phyloP scores from a whole-genome alignment of 371 early-diverging fungal genomes.

The Scutellospora calospora region DNA sequence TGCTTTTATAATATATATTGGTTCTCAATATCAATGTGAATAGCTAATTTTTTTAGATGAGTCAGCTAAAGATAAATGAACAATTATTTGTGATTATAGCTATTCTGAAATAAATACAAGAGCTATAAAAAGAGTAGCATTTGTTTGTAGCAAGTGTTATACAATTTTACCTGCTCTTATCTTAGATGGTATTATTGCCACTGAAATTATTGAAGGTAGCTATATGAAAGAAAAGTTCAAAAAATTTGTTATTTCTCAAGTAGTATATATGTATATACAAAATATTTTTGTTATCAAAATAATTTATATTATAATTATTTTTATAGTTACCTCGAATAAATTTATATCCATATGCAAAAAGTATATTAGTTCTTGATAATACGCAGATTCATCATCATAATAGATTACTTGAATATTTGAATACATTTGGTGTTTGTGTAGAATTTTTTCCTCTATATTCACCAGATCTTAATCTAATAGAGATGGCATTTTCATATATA shows the following conservation, averaged over 20 bases:
- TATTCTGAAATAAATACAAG: not conserved
- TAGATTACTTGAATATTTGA: not conserved
- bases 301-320: not conserved
- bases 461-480: conserved; percentile 15
- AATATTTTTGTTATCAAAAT: not conserved
- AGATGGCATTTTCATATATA: not conserved
- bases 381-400: not conserved
- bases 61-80: not conserved
- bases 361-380: not conserved
- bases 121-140: not conserved
- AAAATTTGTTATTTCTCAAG: not conserved
- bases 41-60: conserved; percentile 17
- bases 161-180: not conserved
- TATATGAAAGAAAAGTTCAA: not conserved
- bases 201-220: conserved; percentile 13
- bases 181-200: not conserved
- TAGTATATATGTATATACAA: not conserved
- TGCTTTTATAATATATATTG: not conserved
- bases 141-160: conserved; percentile 8
- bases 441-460: conserved; percentile 5
- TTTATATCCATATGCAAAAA: not conserved
- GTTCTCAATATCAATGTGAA: not conserved
- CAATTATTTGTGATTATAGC: not conserved
- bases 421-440: not conserved
- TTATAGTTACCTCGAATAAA: not conserved